These are phyloP conservation scores for Pythium utonaiense DNA, from an alignment of 352 stramenopile species.

Conservation along the genomic window DNA sequence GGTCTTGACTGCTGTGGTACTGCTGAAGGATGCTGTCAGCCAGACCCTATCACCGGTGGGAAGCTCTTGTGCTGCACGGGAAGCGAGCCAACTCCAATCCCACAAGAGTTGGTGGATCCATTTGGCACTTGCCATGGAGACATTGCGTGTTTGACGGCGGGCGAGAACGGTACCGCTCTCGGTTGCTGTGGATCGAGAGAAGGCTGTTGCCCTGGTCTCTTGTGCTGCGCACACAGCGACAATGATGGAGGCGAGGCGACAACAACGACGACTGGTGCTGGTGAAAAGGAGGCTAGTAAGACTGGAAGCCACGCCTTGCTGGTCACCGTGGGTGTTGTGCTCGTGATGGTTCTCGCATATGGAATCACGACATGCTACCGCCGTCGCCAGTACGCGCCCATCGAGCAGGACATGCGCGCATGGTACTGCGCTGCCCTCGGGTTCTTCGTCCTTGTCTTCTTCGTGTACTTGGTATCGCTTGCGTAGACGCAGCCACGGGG, in stretches of 20 bases:
- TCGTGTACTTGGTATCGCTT: slow-evolving; percentile 61
- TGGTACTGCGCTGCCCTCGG: slow-evolving; percentile 61
- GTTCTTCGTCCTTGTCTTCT: slow-evolving; percentile 58
- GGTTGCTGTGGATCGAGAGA: slow-evolving; percentile 27
- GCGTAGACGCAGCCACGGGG: slow-evolving; percentile 25
- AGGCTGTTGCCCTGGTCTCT: slow-evolving; percentile 30
- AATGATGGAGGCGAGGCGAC: slow-evolving; percentile 23
- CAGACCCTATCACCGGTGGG: slow-evolving; percentile 24
- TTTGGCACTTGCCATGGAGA: slow-evolving; percentile 15
- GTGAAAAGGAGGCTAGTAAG: slow-evolving; percentile 2
- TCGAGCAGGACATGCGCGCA: slow-evolving; percentile 55
- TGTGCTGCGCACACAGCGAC: slow-evolving; percentile 28
- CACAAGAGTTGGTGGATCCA: slow-evolving; percentile 1
- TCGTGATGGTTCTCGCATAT: slow-evolving; percentile 40
- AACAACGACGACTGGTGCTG: slow-evolving; percentile 20
- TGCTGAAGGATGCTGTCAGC: slow-evolving; percentile 33
- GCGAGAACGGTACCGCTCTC: slow-evolving; percentile 16
- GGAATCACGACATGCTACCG: slow-evolving; percentile 54
- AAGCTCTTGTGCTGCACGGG: slow-evolving; percentile 31
- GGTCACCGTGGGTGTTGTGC: slow-evolving; percentile 32
- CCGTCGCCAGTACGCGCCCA: slow-evolving; percentile 58
- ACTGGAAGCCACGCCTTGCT: slow-evolving; percentile 36
- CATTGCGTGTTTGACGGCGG: slow-evolving; percentile 6
- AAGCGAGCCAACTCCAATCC: not conserved
- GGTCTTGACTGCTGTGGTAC: slow-evolving; percentile 36